These are phyloP conservation scores for Ceratocystis variospora DNA, from an alignment of 2,329 filamentous ascomycete species.

Conservation along the genomic window DNA sequence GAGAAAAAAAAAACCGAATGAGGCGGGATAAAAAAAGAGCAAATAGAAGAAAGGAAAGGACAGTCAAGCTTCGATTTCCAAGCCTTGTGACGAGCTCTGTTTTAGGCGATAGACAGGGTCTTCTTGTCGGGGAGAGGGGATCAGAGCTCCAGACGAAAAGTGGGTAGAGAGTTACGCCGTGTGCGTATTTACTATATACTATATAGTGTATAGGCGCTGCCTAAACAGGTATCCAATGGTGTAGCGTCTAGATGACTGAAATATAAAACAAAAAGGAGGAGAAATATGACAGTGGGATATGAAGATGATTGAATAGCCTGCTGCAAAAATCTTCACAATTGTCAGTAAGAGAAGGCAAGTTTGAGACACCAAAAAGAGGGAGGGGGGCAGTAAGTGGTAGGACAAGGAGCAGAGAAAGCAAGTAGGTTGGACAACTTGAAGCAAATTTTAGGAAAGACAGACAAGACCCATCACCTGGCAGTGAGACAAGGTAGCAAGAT, in stretches of 20 bases:
- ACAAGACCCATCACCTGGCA: not conserved
- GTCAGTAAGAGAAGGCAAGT: not conserved
- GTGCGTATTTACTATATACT: too few relatives aligned
- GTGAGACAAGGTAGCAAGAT: not conserved
- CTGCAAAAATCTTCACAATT: not conserved
- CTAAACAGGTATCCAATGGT: not conserved
- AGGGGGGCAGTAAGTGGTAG: not conserved
- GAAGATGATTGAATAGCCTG: not conserved
- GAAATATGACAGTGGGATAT: not conserved
- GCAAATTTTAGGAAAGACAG: not conserved
- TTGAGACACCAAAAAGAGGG: not conserved
- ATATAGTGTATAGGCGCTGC: not conserved
- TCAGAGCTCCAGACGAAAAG: constrained; percentile 15
- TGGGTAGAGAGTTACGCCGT: not conserved
- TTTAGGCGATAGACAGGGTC: constrained; percentile 6
- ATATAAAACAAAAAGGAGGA: not conserved
- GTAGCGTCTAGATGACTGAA: not conserved
- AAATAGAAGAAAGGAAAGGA: constrained; percentile 7
- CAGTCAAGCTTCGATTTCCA: not conserved
- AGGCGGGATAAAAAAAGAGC: not conserved
- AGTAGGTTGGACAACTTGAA: not conserved
- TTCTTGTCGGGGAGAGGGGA: not conserved
- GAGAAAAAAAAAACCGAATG: constrained; percentile 9
- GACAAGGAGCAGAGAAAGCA: not conserved
- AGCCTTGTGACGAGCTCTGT: not conserved